Conservation (phyloP, 306 rosid species). For the Citrullus amarus region DNA sequence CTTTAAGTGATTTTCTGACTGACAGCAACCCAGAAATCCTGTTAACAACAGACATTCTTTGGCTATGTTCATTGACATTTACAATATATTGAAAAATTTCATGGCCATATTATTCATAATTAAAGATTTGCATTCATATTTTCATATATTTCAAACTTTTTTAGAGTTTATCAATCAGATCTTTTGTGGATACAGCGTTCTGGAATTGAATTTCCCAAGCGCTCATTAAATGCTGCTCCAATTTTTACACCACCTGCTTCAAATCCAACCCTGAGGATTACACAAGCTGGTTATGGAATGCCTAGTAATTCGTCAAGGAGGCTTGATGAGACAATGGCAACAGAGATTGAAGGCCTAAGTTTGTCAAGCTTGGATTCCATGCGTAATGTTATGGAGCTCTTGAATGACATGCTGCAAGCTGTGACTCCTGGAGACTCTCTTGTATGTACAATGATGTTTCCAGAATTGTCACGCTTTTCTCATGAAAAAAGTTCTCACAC, state of each 20-base stretch:
- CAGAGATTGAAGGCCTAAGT: constrained; percentile 74
- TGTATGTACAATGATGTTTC: constrained; percentile 32
- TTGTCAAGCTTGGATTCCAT: constrained; percentile 81
- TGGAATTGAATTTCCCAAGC: constrained; percentile 79
- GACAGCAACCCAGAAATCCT: background rate
- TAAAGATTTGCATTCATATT: background rate
- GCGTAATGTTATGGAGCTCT: constrained; percentile 74
- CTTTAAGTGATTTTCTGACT: background rate
- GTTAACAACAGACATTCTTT: background rate
- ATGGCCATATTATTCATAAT: background rate
- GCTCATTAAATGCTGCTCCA: constrained; percentile 57
- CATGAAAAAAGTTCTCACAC: background rate
- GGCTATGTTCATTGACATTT: background rate
- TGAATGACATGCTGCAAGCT: constrained; percentile 89
- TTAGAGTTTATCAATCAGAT: constrained; percentile 5
- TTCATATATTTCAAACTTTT: background rate
- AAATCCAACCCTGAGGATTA: constrained; percentile 27
- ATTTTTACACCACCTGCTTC: constrained; percentile 78
- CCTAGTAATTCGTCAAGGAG: constrained; percentile 79
- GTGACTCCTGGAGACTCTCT: constrained; percentile 57
- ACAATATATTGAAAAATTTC: background rate
- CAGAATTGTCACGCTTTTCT: constrained; percentile 8
- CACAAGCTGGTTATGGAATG: constrained; percentile 80
- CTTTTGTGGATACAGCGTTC: constrained; percentile 51
- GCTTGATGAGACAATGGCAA: constrained; percentile 98